Evolutionary conservation across 108 stramenopile species (phyloP).

Genomic region (Pseudonitzschia pungens): DNA sequence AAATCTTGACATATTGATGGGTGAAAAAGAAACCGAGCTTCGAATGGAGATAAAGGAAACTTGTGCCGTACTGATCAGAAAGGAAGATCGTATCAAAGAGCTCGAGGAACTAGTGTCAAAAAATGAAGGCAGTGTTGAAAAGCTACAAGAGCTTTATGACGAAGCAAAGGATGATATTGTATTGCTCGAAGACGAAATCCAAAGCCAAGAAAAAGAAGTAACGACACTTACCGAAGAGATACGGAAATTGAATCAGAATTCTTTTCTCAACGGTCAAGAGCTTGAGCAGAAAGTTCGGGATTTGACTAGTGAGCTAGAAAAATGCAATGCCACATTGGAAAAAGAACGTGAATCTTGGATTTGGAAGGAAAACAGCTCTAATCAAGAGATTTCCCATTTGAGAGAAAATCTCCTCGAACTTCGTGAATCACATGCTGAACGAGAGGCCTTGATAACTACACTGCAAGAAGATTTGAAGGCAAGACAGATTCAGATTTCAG

Average conservation of each 20-base stretch:
- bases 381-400: background rate
- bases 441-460: conserved; percentile 10
- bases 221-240: background rate
- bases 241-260: background rate
- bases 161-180: conserved; percentile 4
- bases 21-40: conserved; percentile 4
- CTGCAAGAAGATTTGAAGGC: conserved; percentile 23
- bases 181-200: conserved; percentile 11
- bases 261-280: background rate
- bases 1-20: background rate
- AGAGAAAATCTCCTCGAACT: background rate
- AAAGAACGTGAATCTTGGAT: conserved; percentile 10
- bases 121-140: background rate
- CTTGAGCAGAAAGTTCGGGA: conserved; percentile 9
- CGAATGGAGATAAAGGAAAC: conserved; percentile 14
- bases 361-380: background rate
- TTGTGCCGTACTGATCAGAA: background rate
- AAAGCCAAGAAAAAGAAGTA: conserved; percentile 5
- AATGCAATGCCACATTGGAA: background rate
- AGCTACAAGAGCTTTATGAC: background rate
- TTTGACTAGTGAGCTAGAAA: conserved; percentile 2
- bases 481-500: background rate
- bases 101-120: conserved; percentile 12
- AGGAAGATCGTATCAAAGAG: conserved; percentile 17
- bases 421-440: background rate